phyloP scores from a whole-genome alignment of 352 stramenopile species.

The Phytophthora syringae region DNA sequence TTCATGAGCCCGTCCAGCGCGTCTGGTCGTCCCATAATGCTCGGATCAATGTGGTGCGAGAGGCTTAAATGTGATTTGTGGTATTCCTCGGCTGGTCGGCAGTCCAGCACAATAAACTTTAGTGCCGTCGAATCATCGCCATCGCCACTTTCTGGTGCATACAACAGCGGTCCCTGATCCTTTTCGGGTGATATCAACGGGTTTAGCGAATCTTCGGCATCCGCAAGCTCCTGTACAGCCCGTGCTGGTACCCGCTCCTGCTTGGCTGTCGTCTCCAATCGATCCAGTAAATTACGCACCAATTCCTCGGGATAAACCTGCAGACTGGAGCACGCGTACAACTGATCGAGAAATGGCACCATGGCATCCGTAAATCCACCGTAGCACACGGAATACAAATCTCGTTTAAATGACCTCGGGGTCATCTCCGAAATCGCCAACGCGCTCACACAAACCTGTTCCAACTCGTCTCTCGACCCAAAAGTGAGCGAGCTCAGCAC shows the following conservation, averaged over 20 bases:
- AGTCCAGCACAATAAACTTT: constrained; percentile 87
- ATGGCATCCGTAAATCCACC: constrained; percentile 70
- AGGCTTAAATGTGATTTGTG: constrained; percentile 82
- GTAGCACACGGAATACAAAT: constrained; percentile 87
- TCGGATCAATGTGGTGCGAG: constrained; percentile 89
- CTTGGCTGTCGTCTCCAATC: constrained; percentile 40
- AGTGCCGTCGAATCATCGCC: constrained; percentile 29
- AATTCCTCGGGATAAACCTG: constrained; percentile 88
- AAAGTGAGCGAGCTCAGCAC: constrained; percentile 84
- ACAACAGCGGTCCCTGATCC: constrained; percentile 19
- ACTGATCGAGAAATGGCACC: constrained; percentile 71
- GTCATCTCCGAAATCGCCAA: constrained; percentile 68
- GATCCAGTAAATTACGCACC: constrained; percentile 73
- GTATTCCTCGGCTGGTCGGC: constrained; percentile 75
- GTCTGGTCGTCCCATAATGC: constrained; percentile 73
- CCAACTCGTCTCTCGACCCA: constrained; percentile 54
- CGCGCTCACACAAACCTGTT: constrained; percentile 61
- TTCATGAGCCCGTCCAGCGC: constrained; percentile 79
- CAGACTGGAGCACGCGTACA: constrained; percentile 78
- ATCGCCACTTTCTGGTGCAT: constrained; percentile 22
- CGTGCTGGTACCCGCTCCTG: constrained; percentile 20
- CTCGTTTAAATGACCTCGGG: constrained; percentile 77
- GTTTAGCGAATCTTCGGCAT: constrained; percentile 32
- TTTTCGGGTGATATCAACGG: constrained; percentile 39
- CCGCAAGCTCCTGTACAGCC: constrained; percentile 4